Base-by-base conservation (phyloP, 768 basidiomycete species). In the Boletus rubescentipes region DNA sequence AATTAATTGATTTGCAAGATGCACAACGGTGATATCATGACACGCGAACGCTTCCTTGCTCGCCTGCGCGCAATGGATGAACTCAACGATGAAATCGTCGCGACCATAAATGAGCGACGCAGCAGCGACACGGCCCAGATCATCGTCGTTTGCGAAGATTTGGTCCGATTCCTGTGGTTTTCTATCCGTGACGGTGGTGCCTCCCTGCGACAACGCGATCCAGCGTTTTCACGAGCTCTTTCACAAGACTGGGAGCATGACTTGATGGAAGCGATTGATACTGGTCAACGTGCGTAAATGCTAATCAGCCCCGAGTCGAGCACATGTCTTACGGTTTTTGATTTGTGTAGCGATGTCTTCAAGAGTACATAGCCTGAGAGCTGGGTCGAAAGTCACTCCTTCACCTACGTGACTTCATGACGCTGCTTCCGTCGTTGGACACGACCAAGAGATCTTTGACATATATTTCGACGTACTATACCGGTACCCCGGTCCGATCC, bases 141-240 rank as follows among this genome's bases (percentile, higher is more conserved):
- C 41, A 50, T 62, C 26, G 41, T 72, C 41, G 6, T 55, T 10
- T 63, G 63, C 20, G 59, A 65, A 34, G 59, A 54, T 32, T 30
- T 67, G 26, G 35, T 60, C 20, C 68, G 70, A 16, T 49, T 66
- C 11, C 46, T 70, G 36, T 70, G 70, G 70, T 68, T 72, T 45
- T 68, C 68, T 23, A 46, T 66, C 18, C 58, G 60, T 4, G 66
- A 71, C 39, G 65, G 65, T 8, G 67, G 67, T 7, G 64, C 67
- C 20, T 52, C 51, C 2, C 40, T 58, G 23, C 57, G 65, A 40
- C 49, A 49, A 30, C 41, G 53, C 12, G 61, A 66, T 26, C 46
- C 49, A 21, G 54, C 26, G 15, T 0, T 63, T 9, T 66, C 67
- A 45, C 58, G 53, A 18, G 47, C 54, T 10, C 53, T 60, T 42